Percentiles rank a stretch among this genome's conserved stretches.
These are phyloP conservation scores for Malassezia furfur DNA, from an alignment of 1,284 basidiomycete genomes.

Conservation along the genomic window DNA sequence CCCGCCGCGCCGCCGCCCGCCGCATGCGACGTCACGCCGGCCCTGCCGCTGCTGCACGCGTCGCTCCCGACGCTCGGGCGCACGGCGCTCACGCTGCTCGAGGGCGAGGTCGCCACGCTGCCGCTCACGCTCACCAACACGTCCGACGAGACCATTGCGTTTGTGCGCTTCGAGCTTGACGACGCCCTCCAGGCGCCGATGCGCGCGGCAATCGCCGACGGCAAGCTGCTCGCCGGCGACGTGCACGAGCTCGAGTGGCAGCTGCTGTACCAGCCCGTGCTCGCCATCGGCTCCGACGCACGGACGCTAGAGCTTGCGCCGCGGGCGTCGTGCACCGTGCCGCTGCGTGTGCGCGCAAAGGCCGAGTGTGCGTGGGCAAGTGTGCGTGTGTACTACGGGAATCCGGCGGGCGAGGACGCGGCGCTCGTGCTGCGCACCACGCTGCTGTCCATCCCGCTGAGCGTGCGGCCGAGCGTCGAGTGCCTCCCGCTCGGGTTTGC, in stretches of 20 bases:
- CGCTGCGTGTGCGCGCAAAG: slow-evolving; percentile 72
- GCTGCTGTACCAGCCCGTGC: slow-evolving; percentile 63
- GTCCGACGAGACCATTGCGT: slow-evolving; percentile 63
- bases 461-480: slow-evolving; percentile 84
- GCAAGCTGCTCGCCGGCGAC: slow-evolving; percentile 66
- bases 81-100: slow-evolving; percentile 82
- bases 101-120: slow-evolving; percentile 87
- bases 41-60: slow-evolving; percentile 53
- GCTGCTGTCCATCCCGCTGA: slow-evolving; percentile 68
- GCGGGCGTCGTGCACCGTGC: slow-evolving; percentile 61
- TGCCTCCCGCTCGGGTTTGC: slow-evolving; percentile 50
- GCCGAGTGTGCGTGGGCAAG: slow-evolving; percentile 70
- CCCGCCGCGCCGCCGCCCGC: slow-evolving; percentile 54
- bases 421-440: background rate
- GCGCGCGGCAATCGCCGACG: slow-evolving; percentile 64
- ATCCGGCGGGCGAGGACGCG: slow-evolving; percentile 24
- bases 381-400: slow-evolving; percentile 73
- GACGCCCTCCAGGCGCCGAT: slow-evolving; percentile 74
- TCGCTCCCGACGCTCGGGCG: slow-evolving; percentile 79
- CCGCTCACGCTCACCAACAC: slow-evolving; percentile 83
- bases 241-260: slow-evolving; percentile 83
- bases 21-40: slow-evolving; percentile 59
- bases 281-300: background rate
- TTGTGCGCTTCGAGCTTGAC: slow-evolving; percentile 71
- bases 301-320: slow-evolving; percentile 53